Evolutionary conservation across 371 early-diverging fungal species (phyloP).

Genomic region (Conidiobolus incongruus): DNA sequence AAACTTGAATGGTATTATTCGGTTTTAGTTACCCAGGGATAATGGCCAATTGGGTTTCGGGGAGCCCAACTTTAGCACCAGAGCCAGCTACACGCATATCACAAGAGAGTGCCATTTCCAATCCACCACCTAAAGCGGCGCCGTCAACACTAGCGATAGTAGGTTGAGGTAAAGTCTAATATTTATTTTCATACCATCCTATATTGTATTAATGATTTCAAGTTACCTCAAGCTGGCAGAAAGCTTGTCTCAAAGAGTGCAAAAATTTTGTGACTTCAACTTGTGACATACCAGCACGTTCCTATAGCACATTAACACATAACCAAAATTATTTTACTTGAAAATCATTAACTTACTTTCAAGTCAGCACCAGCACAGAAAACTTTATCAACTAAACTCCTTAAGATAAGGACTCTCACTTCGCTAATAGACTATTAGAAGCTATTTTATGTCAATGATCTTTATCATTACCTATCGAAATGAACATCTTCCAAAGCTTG

Average conservation of each 20-base stretch:
- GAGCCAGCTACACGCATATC: slow-evolving; percentile 67
- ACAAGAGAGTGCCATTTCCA: slow-evolving; percentile 81
- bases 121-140: slow-evolving; percentile 84
- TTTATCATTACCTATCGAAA: slow-evolving; percentile 13
- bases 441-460: slow-evolving; percentile 4
- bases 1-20: too few relatives aligned
- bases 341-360: slow-evolving; percentile 27
- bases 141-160: slow-evolving; percentile 93
- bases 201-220: not conserved
- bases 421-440: not conserved
- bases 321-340: not conserved
- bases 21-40: slow-evolving; percentile 59
- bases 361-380: slow-evolving; percentile 96
- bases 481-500: slow-evolving; percentile 36
- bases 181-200: not conserved
- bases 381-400: slow-evolving; percentile 56
- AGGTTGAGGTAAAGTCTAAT: slow-evolving; percentile 60
- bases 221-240: slow-evolving; percentile 55
- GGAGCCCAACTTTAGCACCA: slow-evolving; percentile 64
- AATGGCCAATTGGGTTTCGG: slow-evolving; percentile 86
- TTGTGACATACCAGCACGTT: slow-evolving; percentile 66
- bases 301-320: slow-evolving; percentile 21
- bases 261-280: slow-evolving; percentile 70
- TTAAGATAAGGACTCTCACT: slow-evolving; percentile 25
- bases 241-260: slow-evolving; percentile 43